phyloP scores from a whole-genome alignment of 352 stramenopile species.

The Globisporangium heterothallicum region DNA sequence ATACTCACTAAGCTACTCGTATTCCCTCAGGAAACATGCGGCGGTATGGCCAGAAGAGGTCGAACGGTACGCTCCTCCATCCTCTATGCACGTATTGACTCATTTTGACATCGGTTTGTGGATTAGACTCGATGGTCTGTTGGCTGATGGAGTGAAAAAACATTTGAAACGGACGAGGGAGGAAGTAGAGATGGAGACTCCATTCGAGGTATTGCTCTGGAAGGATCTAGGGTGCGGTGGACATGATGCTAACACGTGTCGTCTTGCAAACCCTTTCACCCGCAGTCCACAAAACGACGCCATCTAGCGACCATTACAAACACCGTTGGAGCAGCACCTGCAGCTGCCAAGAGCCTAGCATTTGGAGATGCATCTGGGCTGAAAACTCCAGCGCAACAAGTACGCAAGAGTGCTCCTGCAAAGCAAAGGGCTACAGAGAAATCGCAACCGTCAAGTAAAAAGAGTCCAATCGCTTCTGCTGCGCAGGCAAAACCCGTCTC shows the following conservation, averaged over 20 bases:
- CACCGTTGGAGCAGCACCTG: constrained; percentile 18
- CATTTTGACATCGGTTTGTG: background rate
- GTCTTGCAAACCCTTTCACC: no score
- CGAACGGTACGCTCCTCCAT: constrained; percentile 21
- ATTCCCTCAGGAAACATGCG: constrained; percentile 34
- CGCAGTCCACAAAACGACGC: constrained; percentile 36
- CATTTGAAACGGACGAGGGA: constrained; percentile 48
- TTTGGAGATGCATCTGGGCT: constrained; percentile 14
- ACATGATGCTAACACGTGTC: background rate
- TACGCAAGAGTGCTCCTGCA: background rate
- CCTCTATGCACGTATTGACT: background rate
- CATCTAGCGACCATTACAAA: constrained; percentile 64
- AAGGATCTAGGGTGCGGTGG: background rate
- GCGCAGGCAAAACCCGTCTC: constrained; percentile 2
- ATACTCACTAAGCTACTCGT: no score
- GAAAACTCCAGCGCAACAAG: constrained; percentile 5
- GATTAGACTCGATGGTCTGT: constrained; percentile 32
- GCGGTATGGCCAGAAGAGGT: constrained; percentile 39
- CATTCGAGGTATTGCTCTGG: constrained; percentile 25
- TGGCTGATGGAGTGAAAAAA: constrained; percentile 55
- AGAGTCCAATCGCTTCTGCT: constrained; percentile 5
- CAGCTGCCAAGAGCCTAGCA: constrained; percentile 23
- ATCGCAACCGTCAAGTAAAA: background rate
- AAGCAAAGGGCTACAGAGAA: background rate
- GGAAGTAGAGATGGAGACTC: constrained; percentile 21